Percentiles rank a stretch among this genome's conserved stretches.
Evolutionary conservation across 352 stramenopile species (phyloP).

Genomic region (Stramenopiles sp.): DNA sequence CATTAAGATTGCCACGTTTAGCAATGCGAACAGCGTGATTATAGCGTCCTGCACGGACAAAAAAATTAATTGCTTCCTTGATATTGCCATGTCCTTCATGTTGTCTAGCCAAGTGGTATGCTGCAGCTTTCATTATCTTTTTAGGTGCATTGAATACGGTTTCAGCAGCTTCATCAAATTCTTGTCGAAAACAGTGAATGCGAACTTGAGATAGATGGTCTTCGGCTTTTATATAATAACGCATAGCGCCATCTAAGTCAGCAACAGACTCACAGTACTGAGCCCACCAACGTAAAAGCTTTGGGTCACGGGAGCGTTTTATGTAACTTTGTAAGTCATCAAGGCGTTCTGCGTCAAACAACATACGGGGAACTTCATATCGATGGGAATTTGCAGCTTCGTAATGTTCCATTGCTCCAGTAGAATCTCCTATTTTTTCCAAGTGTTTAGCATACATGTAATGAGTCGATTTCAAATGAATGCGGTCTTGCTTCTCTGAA

Average conservation of each 20-base stretch:
- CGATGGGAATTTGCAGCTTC: slow-evolving; percentile 41
- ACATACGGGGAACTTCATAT: slow-evolving; percentile 61
- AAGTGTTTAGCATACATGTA: slow-evolving; percentile 45
- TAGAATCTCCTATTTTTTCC: slow-evolving; percentile 38
- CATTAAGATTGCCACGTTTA: slow-evolving; percentile 42
- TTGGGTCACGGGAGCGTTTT: slow-evolving; percentile 31
- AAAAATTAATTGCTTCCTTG: slow-evolving; percentile 51
- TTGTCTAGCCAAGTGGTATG: slow-evolving; percentile 42
- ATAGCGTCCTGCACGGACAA: slow-evolving; percentile 38
- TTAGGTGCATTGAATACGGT: slow-evolving; percentile 36
- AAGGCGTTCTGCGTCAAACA: slow-evolving; percentile 40
- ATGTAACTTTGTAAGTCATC: slow-evolving; percentile 59
- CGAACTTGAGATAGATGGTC: slow-evolving; percentile 51
- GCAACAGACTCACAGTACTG: slow-evolving; percentile 55
- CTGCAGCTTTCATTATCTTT: slow-evolving; percentile 25
- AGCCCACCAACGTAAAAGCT: slow-evolving; percentile 57
- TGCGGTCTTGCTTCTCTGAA: slow-evolving; percentile 39
- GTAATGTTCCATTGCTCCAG: slow-evolving; percentile 52
- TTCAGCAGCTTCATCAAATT: slow-evolving; percentile 35
- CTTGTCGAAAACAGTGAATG: slow-evolving; percentile 37
- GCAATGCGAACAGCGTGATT: slow-evolving; percentile 62
- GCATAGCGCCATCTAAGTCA: slow-evolving; percentile 36
- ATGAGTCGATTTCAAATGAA: slow-evolving; percentile 54
- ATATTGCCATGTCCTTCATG: slow-evolving; percentile 36
- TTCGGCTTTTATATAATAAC: slow-evolving; percentile 40